Percentiles rank a stretch among this genome's conserved stretches.
phyloP scores from a whole-genome alignment of 257 asterid species.

The Petunia axillaris region DNA sequence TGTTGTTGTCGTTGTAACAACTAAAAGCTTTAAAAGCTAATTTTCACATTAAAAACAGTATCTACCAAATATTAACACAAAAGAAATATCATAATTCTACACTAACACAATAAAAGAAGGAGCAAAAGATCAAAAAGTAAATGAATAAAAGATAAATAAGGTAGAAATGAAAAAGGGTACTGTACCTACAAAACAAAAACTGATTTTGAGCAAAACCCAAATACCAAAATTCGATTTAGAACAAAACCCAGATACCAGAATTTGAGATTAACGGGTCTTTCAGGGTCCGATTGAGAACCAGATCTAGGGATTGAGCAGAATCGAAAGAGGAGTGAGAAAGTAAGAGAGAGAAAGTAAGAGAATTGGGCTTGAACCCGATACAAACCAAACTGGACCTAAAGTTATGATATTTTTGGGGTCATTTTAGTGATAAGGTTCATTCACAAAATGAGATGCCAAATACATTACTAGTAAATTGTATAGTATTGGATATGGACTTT shows the following conservation, averaged over 20 bases:
- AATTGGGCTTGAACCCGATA: slow-evolving; percentile 73
- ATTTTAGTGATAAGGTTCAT: slow-evolving; percentile 49
- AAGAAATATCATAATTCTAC: neutral
- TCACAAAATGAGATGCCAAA: slow-evolving; percentile 25
- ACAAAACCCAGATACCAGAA: slow-evolving; percentile 21
- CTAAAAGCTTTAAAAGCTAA: neutral
- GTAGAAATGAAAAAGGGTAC: neutral
- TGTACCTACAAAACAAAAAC: slow-evolving; percentile 23
- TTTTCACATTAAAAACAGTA: neutral
- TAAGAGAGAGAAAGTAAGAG: slow-evolving; percentile 50
- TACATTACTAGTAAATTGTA: slow-evolving; percentile 35
- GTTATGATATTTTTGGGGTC: slow-evolving; percentile 36
- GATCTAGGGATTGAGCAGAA: slow-evolving; percentile 65
- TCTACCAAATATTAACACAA: neutral
- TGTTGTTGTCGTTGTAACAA: too few species aligned
- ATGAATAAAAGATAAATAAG: neutral
- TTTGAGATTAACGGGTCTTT: slow-evolving; percentile 21
- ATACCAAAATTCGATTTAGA: neutral
- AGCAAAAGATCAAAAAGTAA: neutral
- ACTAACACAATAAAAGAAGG: neutral
- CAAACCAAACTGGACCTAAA: slow-evolving; percentile 59
- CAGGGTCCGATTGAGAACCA: slow-evolving; percentile 43
- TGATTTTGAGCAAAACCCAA: slow-evolving; percentile 3
- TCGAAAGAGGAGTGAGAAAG: slow-evolving; percentile 37
- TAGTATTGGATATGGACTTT: slow-evolving; percentile 84